These are phyloP conservation scores for Boletus albobrunnescens DNA, from an alignment of 1,284 basidiomycete species.

Conservation along the genomic window DNA sequence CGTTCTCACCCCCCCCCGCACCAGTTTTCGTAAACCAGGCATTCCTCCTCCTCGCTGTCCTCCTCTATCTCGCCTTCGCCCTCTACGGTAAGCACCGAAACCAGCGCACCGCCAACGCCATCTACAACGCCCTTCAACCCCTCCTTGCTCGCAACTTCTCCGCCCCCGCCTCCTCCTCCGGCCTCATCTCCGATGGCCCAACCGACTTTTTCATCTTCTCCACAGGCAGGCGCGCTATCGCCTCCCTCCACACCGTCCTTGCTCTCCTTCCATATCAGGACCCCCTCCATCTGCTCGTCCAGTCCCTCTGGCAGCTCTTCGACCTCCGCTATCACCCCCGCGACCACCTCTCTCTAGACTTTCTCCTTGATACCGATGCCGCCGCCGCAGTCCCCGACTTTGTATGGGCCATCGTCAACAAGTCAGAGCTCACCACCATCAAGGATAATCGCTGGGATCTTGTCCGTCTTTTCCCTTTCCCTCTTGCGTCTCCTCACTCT, in stretches of 20 bases:
- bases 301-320: conserved; percentile 57
- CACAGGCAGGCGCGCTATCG: conserved; percentile 74
- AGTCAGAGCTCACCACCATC: conserved; percentile 68
- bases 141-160: conserved; percentile 68
- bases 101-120: conserved; percentile 50
- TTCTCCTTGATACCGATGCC: conserved; percentile 60
- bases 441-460: conserved; percentile 80
- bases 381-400: conserved; percentile 56
- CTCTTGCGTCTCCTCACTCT: background rate
- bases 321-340: conserved; percentile 71
- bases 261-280: conserved; percentile 81
- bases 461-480: conserved; percentile 46
- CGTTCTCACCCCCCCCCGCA: background rate
- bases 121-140: conserved; percentile 55
- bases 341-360: conserved; percentile 72
- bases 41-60: conserved; percentile 48
- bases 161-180: conserved; percentile 47
- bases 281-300: conserved; percentile 60
- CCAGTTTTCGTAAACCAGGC: conserved; percentile 70
- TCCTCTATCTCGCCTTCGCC: conserved; percentile 52
- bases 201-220: conserved; percentile 81
- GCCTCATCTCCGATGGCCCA: conserved; percentile 63
- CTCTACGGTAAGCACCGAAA: conserved; percentile 57
- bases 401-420: conserved; percentile 81
- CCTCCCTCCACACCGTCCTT: conserved; percentile 76